These are phyloP conservation scores for Martensiomyces pterosporus DNA, from an alignment of 192 early-diverging fungal species.

Conservation along the genomic window DNA sequence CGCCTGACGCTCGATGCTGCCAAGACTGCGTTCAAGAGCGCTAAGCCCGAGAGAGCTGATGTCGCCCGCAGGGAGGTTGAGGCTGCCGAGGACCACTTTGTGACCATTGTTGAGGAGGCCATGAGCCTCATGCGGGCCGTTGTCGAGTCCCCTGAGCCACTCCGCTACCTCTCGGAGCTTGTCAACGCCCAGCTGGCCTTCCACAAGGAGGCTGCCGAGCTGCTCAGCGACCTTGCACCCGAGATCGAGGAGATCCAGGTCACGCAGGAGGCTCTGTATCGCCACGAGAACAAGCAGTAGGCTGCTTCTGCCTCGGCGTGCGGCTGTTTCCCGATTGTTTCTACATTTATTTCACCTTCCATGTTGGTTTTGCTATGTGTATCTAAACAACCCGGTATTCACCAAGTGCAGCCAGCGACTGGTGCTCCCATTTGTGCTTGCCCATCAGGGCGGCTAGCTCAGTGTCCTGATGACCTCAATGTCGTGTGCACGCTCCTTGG, in stretches of 20 bases:
- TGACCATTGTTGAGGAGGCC: conserved; percentile 90
- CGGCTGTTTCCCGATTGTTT: not conserved
- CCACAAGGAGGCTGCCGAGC: conserved; percentile 76
- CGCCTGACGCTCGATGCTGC: conserved; percentile 84
- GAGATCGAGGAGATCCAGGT: conserved; percentile 95
- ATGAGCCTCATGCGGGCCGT: conserved; percentile 92
- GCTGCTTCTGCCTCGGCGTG: not conserved
- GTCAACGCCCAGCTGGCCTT: conserved; percentile 81
- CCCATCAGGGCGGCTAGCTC: no score
- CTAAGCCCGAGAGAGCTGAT: conserved; percentile 67
- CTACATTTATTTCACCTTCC: no score
- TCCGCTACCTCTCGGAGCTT: conserved; percentile 80
- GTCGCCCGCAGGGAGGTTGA: conserved; percentile 79
- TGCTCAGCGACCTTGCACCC: conserved; percentile 71
- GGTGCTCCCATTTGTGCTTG: no score
- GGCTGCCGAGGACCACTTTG: conserved; percentile 91
- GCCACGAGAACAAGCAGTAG: conserved; percentile 43
- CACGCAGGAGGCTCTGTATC: conserved; percentile 88
- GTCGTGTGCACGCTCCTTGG: conserved; percentile 25
- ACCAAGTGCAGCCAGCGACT: no score
- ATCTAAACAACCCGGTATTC: no score
- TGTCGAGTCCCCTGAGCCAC: conserved; percentile 78
- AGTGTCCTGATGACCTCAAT: conserved; percentile 13
- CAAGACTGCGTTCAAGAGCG: conserved; percentile 72
- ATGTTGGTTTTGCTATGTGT: no score